A percentile compares a stretch with the other conserved stretches of the same genome.
These are phyloP conservation scores for Sugiyamaella valdiviana DNA, from an alignment of 805 yeast genomes.

Conservation along the genomic window DNA sequence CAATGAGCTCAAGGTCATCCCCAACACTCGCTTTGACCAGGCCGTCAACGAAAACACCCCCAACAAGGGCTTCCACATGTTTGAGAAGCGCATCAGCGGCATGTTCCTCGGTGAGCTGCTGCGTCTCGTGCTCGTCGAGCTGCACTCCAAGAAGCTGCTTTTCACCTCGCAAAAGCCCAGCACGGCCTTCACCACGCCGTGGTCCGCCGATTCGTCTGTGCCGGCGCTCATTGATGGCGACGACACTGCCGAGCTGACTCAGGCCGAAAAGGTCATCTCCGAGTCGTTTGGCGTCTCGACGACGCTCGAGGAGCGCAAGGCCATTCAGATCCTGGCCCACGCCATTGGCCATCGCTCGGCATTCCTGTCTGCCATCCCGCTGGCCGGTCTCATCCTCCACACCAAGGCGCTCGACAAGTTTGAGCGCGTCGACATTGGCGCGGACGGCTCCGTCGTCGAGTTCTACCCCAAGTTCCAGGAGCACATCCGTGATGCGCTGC, in stretches of 20 bases:
- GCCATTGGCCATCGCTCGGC: constrained; percentile 90
- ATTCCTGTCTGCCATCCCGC: constrained; percentile 76
- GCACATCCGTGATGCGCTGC: constrained; percentile 71
- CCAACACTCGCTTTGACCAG: constrained; percentile 71
- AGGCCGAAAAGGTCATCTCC: constrained; percentile 19
- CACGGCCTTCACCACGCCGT: constrained; percentile 49
- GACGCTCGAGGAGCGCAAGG: constrained; percentile 61
- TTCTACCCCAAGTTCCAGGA: constrained; percentile 86
- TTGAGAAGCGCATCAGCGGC: constrained; percentile 88
- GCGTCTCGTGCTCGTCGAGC: constrained; percentile 64
- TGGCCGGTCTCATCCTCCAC: constrained; percentile 70
- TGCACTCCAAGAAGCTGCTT: constrained; percentile 49
- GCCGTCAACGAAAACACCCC: constrained; percentile 66
- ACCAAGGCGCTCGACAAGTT: constrained; percentile 60
- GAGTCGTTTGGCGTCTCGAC: constrained; percentile 60
- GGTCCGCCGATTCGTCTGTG: constrained; percentile 76
- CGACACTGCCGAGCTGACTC: constrained; percentile 55
- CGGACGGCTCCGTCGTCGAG: constrained; percentile 92
- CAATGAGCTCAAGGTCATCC: constrained; percentile 67
- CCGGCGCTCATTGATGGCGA: constrained; percentile 83
- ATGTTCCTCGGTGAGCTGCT: constrained; percentile 90
- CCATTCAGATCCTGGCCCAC: constrained; percentile 65
- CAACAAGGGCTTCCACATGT: constrained; percentile 82
- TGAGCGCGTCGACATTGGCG: constrained; percentile 86
- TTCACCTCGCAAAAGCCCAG: constrained; percentile 34